Percentiles rank a stretch among this genome's conserved stretches.
Conservation (phyloP, 176 grass and related monocot genomes). For the Hordeum vulgare region MorexV3_pseudomolecules_assembly NC_058524.1:7827212-7827711, state of each 20-base stretch:
- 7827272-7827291: neutral
- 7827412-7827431: constrained; percentile 25
- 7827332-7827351: constrained; percentile 44
- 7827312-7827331: neutral
- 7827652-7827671: constrained; percentile 59
- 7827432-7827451: neutral
- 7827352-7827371: constrained; percentile 2
- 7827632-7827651: constrained; percentile 41
- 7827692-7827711: constrained; percentile 86
- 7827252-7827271: neutral
- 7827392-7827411: constrained; percentile 26
- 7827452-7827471: constrained; percentile 31
- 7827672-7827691: constrained; percentile 75
- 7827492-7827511: neutral
- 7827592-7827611: neutral
- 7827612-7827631: constrained; percentile 33
- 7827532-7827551: neutral
- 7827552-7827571: neutral
- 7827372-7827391: constrained; percentile 21
- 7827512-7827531: neutral
- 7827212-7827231: neutral
- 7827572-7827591: too few relatives aligned
- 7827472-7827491: neutral
- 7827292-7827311: neutral
- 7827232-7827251: neutral